These are phyloP conservation scores for Neurospora sp. DNA, from an alignment of 495 filamentous ascomycete species.

Conservation along the genomic window DNA sequence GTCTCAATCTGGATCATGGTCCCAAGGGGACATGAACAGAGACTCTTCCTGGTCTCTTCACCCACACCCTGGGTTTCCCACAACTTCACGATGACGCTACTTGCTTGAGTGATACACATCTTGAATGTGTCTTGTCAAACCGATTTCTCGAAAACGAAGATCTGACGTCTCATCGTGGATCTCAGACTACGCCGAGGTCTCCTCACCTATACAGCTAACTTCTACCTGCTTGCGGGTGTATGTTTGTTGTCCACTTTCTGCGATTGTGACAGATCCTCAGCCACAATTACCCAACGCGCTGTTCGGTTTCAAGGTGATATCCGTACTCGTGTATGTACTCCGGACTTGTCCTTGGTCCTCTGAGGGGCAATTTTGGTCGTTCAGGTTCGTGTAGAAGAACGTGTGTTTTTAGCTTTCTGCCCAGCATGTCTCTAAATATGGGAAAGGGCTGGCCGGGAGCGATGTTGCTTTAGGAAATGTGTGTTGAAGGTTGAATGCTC, in stretches of 20 bases:
- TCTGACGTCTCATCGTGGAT: not conserved
- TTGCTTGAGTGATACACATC: not conserved
- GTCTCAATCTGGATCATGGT: not conserved
- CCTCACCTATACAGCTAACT: not conserved
- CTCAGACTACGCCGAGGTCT: not conserved
- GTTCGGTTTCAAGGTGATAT: not conserved
- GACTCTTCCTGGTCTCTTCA: not conserved
- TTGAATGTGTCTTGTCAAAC: not conserved
- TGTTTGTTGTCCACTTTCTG: not conserved
- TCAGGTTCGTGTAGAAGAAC: not conserved
- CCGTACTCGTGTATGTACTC: not conserved
- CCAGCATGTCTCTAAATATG: not conserved
- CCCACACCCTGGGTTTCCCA: not conserved
- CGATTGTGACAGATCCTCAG: not conserved
- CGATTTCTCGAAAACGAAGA: not conserved
- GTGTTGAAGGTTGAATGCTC: not conserved
- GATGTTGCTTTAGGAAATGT: not conserved
- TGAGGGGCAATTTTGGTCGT: not conserved
- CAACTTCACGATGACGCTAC: not conserved
- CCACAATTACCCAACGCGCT: not conserved
- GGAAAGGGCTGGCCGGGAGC: not conserved
- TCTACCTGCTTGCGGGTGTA: not conserved
- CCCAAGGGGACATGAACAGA: not conserved
- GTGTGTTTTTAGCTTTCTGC: not conserved
- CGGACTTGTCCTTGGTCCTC: not conserved